Evolutionary conservation across 2,329 filamentous ascomycete genomes (phyloP), one percentile per base, ranked within the genome.

Genomic region (Nakataea oryzae): DNA sequence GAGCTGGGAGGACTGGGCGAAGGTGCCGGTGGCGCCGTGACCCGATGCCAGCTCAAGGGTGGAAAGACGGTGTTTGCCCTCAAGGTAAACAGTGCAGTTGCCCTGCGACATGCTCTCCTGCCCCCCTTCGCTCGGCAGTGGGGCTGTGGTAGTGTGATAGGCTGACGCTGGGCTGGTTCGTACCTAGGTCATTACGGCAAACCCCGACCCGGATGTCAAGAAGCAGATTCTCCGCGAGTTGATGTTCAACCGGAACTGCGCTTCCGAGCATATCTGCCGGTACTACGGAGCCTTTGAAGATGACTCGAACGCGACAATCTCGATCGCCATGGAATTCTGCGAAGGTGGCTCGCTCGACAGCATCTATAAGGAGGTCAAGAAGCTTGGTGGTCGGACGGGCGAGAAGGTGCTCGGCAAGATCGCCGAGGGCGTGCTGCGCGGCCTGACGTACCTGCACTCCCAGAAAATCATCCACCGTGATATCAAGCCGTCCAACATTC

Each of bases 241-340:
- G 61, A 91, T 90, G 65, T 99, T 97, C 82, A 99, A 99, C 81
- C 97, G 97, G 76, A 91, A 93, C 67, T 97, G 95, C 73, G 92
- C 91, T 7, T 97, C 92, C 5, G 89, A 95, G 64, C 92, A 97
- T 74, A 99, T 99, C 70, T 99, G 95, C 76, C 87, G 89, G 66
- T 99, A 99, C 77, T 99, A 97, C 70, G 95, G 95, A 66, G 93
- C 93, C 54, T 99, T 97, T 73, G 91, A 96, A 73, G 93, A 99
- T 72, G 90, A 95, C 63, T 89, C 91, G n/a, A 96, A 91, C 12
- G 91, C 93, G 60, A 97, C 93, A 58, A 97, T 99, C 67, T 96
- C 91, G 58, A 99, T 99, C 71, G 93, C 92, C 63, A 99, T 99
- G 95, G 95, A 99, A 73, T 97, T 96, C 70, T 99, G 95, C 73